A percentile compares a stretch with the other conserved stretches of the same genome.
These are phyloP conservation scores for Pulveroboletus sp. DNA, from an alignment of 768 basidiomycete genomes.

Conservation along the genomic window DNA sequence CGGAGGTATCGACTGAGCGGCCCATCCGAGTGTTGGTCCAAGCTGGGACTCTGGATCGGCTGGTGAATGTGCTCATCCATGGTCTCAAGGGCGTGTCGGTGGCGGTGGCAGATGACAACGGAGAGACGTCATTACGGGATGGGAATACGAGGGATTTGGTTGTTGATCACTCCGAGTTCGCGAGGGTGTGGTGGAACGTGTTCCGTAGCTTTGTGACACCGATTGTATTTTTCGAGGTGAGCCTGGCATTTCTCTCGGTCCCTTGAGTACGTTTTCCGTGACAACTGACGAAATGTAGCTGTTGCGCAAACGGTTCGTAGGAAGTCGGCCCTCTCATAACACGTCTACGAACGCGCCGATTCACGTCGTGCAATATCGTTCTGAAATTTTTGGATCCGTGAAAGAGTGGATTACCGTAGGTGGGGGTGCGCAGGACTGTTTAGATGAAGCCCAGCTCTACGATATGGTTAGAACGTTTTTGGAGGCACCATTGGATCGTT, in stretches of 20 bases:
- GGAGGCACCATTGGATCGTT: slow-evolving; percentile 51
- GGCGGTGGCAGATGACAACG: slow-evolving; percentile 82
- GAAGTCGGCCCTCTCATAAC: slow-evolving; percentile 43
- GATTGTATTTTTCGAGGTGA: slow-evolving; percentile 80
- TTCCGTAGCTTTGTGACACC: slow-evolving; percentile 83
- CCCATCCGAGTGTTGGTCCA: slow-evolving; percentile 75
- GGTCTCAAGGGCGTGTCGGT: slow-evolving; percentile 77
- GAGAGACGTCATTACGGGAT: slow-evolving; percentile 75
- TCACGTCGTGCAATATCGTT: slow-evolving; percentile 49
- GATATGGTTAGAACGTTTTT: slow-evolving; percentile 60
- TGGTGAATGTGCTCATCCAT: slow-evolving; percentile 74
- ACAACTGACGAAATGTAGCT: slow-evolving; percentile 42
- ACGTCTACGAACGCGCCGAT: slow-evolving; percentile 42
- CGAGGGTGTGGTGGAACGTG: slow-evolving; percentile 77
- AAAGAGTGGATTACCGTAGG: slow-evolving; percentile 73
- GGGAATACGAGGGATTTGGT: slow-evolving; percentile 70
- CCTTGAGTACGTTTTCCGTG: not conserved
- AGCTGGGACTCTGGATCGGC: slow-evolving; percentile 71
- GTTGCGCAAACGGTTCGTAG: slow-evolving; percentile 70
- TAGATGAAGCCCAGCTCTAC: slow-evolving; percentile 69
- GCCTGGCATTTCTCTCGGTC: slow-evolving; percentile 19
- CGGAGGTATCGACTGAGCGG: slow-evolving; percentile 66
- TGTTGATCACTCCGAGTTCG: slow-evolving; percentile 72
- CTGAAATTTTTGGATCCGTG: slow-evolving; percentile 61
- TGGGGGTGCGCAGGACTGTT: slow-evolving; percentile 73